Evolutionary conservation across 2,329 filamentous ascomycete species (phyloP), one percentile per base, ranked within the genome.

Genomic region (Xylariaceae sp.): DNA sequence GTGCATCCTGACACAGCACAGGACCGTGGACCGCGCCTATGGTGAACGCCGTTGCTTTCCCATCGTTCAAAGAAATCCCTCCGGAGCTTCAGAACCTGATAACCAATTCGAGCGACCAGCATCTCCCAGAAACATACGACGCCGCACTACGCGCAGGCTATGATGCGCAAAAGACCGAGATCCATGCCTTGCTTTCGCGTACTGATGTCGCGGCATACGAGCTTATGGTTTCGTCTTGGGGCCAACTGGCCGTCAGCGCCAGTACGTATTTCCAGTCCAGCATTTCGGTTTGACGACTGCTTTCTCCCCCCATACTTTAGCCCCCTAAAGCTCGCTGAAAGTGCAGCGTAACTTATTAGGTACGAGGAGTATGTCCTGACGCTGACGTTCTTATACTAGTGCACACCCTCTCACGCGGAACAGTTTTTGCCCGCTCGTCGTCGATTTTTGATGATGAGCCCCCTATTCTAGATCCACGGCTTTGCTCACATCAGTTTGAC

Each of bases 401-500:
- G 67, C 77, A 77, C 11, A 71, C 74, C 0, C 71, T 80, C n/a
- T 77, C 76, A 3, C 73, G 78, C 2, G 78, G 77, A n/a, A 75
- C 68, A 0, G 71, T 79, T 8, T 65, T 71, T 23, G 74, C 79
- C 18, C 70, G 61, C 6, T 76, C 75, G 0, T 64, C 73, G 0
- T 70, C 74, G 34, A 71, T 77, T 1, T 74, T 68, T 56, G 51
- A 63, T 23, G 64, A 74, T 45, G 68, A 72, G 2, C 67, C 71
- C 1, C 75, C 77, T 3, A 51, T 70, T 3, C 73, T 80, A 39
- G 74, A 80, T 62, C 76, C 76, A 0, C 71, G 74, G 1, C 78
- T 77, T 44, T 74, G 75, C 50, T 75, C 76, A n/a, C 74, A 79
- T 51, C 71, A 74, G 2, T 66, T 78, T 34, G 77, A 79, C 50